phyloP scores from a whole-genome alignment of 2,329 filamentous ascomycete species.

The Trichoderma koningiopsis region DNA sequence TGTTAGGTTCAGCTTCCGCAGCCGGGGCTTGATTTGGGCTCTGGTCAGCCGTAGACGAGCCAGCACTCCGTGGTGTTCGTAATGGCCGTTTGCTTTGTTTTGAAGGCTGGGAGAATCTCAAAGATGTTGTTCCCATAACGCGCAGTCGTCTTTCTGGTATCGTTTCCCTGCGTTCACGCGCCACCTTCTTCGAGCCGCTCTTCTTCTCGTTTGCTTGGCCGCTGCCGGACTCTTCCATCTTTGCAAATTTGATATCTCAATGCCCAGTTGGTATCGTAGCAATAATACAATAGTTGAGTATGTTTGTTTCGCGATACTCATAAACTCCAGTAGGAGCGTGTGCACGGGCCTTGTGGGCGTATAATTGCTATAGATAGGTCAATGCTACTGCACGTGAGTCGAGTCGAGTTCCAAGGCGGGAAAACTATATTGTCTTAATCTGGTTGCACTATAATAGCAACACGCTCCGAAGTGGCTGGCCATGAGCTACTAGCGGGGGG shows the following conservation, averaged over 20 bases:
- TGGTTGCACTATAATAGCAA: background rate
- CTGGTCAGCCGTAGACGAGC: background rate
- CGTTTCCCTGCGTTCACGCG: background rate
- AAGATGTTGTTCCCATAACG: slow-evolving; percentile 5
- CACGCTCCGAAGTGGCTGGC: background rate
- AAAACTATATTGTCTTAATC: background rate
- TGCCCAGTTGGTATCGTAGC: background rate
- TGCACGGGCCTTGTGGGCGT: background rate
- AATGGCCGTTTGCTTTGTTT: background rate
- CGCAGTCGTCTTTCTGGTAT: background rate
- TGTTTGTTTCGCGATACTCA: background rate
- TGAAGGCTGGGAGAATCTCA: background rate
- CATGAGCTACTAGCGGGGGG: background rate
- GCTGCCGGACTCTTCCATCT: background rate
- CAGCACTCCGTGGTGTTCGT: background rate
- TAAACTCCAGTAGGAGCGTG: background rate
- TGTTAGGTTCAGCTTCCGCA: background rate
- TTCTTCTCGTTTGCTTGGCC: background rate
- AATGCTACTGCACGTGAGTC: background rate
- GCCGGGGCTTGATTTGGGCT: background rate
- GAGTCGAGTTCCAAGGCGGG: background rate
- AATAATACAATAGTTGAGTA: background rate
- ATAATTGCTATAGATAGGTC: background rate
- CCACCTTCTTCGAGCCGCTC: background rate
- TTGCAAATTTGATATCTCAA: background rate